Percentiles rank a stretch among this genome's conserved stretches.
phyloP scores from a whole-genome alignment of 176 grass and related monocot genomes.

The Otatea glauca region DNA sequence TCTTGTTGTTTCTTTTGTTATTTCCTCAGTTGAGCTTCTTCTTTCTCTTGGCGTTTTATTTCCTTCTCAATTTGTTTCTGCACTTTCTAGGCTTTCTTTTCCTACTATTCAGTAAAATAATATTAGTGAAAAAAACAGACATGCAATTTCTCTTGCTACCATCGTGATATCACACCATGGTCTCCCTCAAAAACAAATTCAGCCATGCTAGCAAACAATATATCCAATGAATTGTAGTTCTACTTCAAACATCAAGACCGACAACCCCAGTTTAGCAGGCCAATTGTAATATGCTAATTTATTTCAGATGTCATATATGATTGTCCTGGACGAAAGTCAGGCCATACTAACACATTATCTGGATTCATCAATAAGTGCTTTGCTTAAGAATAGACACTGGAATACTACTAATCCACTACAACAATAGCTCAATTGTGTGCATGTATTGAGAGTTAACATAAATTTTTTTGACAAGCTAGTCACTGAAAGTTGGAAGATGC shows the following conservation, averaged over 20 bases:
- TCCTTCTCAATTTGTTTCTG: slow-evolving; percentile 54
- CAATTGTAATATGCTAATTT: slow-evolving; percentile 20
- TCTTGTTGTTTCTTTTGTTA: slow-evolving; percentile 79
- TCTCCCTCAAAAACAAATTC: background rate
- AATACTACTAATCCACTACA: background rate
- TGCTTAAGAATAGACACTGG: slow-evolving; percentile 4
- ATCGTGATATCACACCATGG: background rate
- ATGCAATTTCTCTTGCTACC: background rate
- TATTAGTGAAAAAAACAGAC: background rate
- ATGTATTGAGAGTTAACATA: background rate
- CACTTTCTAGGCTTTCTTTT: slow-evolving; percentile 49
- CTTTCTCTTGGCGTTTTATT: slow-evolving; percentile 69
- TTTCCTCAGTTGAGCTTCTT: slow-evolving; percentile 65
- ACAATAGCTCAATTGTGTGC: background rate
- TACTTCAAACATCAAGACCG: slow-evolving; percentile 23
- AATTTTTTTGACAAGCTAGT: background rate
- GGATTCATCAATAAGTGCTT: background rate
- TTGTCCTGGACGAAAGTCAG: background rate
- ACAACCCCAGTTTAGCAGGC: background rate
- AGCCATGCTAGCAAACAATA: slow-evolving; percentile 8
- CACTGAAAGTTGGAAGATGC: background rate
- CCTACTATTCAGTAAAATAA: slow-evolving; percentile 23
- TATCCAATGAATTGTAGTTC: slow-evolving; percentile 17
- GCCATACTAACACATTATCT: background rate
- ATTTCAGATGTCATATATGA: background rate